A percentile compares a stretch with the other conserved stretches of the same genome.
Evolutionary conservation across 2,329 filamentous ascomycete genomes (phyloP).

Genomic region (Botrytis medusae): DNA sequence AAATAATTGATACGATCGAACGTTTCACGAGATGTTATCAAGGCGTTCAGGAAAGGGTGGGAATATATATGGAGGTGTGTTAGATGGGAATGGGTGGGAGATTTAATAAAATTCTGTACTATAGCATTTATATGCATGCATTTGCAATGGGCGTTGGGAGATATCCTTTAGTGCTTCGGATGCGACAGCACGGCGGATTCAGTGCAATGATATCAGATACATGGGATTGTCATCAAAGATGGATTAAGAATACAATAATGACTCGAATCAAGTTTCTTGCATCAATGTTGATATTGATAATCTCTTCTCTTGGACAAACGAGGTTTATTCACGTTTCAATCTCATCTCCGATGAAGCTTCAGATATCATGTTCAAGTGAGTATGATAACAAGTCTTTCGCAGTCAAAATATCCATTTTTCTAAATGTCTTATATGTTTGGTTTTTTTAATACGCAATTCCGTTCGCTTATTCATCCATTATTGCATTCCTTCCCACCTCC

Average conservation of each 20-base stretch:
- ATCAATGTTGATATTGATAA: not conserved
- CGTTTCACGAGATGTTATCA: not conserved
- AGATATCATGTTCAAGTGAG: not conserved
- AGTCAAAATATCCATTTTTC: not conserved
- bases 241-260: not conserved
- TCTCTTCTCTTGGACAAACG: not conserved
- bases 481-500: no score
- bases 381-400: not conserved
- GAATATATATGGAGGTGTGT: not conserved
- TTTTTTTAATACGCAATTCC: not conserved
- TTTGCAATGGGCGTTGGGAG: not conserved
- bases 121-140: not conserved
- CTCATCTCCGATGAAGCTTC: not conserved
- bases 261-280: not conserved
- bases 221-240: not conserved
- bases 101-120: not conserved
- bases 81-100: not conserved
- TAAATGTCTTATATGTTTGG: not conserved
- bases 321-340: not conserved
- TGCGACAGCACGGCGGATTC: not conserved
- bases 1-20: slow-evolving; percentile 28
- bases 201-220: not conserved
- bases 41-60: not conserved
- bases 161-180: not conserved
- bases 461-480: not conserved